A percentile compares a stretch with the other conserved stretches of the same genome.
phyloP scores from a whole-genome alignment of 331 rosid genomes.

The Cydonia oblonga region DNA sequence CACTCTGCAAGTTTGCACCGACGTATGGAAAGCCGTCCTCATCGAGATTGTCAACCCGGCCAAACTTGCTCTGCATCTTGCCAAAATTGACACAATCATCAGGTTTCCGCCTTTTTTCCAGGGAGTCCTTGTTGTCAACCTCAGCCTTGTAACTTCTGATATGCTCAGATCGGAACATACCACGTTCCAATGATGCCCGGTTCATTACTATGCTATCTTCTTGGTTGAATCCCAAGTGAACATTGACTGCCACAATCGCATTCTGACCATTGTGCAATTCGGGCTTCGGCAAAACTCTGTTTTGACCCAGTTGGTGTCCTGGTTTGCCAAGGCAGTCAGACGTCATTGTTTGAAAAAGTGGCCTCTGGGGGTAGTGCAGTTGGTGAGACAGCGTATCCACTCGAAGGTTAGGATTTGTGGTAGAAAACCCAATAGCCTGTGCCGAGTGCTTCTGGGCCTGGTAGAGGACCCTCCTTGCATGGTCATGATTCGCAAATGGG shows the following conservation, averaged over 20 bases:
- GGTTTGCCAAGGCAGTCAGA: conserved; percentile 82
- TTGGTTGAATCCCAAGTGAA: conserved; percentile 89
- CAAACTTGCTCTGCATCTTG: conserved; percentile 74
- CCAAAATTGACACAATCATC: conserved; percentile 78
- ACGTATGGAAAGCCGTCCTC: conserved; percentile 88
- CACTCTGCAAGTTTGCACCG: conserved; percentile 82
- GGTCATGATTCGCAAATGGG: conserved; percentile 95
- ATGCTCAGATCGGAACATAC: conserved; percentile 93
- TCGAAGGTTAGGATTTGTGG: conserved; percentile 60
- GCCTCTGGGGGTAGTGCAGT: conserved; percentile 76
- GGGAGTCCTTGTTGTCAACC: conserved; percentile 60
- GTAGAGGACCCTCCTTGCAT: conserved; percentile 87
- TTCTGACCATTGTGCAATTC: conserved; percentile 90
- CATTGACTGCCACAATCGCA: conserved; percentile 95
- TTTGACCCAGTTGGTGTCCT: conserved; percentile 19
- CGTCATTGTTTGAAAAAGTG: conserved; percentile 68
- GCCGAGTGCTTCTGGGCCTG: conserved; percentile 95
- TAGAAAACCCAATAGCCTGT: conserved; percentile 85
- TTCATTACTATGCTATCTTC: conserved; percentile 98
- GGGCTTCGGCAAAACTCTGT: conserved; percentile 44
- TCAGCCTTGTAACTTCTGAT: conserved; percentile 86
- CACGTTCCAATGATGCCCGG: conserved; percentile 90
- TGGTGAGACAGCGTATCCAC: conserved; percentile 88
- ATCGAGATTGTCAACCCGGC: conserved; percentile 87
- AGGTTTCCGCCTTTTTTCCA: conserved; percentile 64